Evolutionary conservation across 257 asterid species (phyloP), one percentile per base, ranked within the genome.

Genomic region (Scutellaria barbata): DNA sequence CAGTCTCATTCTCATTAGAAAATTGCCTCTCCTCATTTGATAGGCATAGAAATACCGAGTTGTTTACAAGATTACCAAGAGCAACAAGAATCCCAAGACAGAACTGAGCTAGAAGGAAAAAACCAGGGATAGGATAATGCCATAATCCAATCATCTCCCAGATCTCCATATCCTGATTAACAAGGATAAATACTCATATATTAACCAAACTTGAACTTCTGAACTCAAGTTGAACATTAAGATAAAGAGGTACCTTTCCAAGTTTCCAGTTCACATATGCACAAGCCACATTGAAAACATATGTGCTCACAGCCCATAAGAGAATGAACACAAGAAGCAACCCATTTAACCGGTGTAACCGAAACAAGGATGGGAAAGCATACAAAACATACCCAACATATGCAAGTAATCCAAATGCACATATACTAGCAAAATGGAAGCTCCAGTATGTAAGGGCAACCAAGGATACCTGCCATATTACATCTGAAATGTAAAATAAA

Each of bases 81-180:
- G 99, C 99, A 68, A 94, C 92, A 74, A 94, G 95, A 82, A 91
- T 82, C 77, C 99, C 99, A 53, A 94, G 99, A 80, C 96, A 83
- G 77, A 89, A 91, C 77, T 94, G 99, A 67, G 98, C 96, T 42
- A 94, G 87, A 71, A 94, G 91, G 82, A 91, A 94, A 79, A 94
- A 89, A 30, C 96, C 99, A 80, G 99, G 99, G 81, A 91, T 94
- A 46, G 99, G 90, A 87, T 94, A 94, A 81, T 82, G 99, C 99
- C 99, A 94, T 74, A 94, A 74, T 71, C 99, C 99, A 81, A 94
- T 85, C 98, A 89, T 89, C 86, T 94, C 99, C 99, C 99, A 94
- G 69, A 89, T 91, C 84, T 91, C 95, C 98, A 91, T 91, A 77
- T 94, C 98, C 99, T 94, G 86, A 66, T 52, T 50, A 71, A 68